Percentiles rank a stretch among this genome's conserved stretches.
phyloP scores from a whole-genome alignment of 805 yeast genomes.

The Candida alai region DNA sequence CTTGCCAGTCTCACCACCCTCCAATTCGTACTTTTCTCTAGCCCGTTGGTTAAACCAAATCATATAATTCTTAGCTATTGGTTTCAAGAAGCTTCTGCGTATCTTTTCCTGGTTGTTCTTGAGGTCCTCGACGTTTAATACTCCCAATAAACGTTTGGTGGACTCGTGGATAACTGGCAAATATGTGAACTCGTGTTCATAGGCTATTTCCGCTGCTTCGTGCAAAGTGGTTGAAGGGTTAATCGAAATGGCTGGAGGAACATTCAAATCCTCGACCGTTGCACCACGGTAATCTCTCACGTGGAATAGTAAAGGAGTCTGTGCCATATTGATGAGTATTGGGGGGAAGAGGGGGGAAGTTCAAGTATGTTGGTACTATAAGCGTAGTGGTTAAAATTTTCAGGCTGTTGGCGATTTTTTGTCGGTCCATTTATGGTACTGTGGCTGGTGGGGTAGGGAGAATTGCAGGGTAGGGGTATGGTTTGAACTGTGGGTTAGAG shows the following conservation, averaged over 20 bases:
- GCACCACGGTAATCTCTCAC: slow-evolving; percentile 45
- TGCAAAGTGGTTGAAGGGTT: slow-evolving; percentile 44
- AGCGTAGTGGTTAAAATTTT: no score
- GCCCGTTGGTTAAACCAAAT: slow-evolving; percentile 40
- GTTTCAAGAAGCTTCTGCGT: slow-evolving; percentile 20
- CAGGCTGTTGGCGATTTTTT: no score
- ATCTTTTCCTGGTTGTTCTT: slow-evolving; percentile 27
- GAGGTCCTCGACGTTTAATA: slow-evolving; percentile 43
- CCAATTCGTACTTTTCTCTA: slow-evolving; percentile 28
- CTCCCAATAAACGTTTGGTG: slow-evolving; percentile 44
- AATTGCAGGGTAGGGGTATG: no score
- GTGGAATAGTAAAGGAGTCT: slow-evolving; percentile 21
- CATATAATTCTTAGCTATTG: slow-evolving; percentile 34
- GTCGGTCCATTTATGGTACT: no score
- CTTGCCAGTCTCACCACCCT: slow-evolving; percentile 8
- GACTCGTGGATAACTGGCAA: slow-evolving; percentile 51
- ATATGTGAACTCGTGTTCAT: slow-evolving; percentile 50
- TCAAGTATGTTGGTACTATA: no score
- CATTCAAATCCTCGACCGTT: slow-evolving; percentile 56
- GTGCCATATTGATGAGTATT: slow-evolving; percentile 5
- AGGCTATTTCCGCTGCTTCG: slow-evolving; percentile 53
- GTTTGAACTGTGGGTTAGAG: no score
- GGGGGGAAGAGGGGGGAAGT: no score
- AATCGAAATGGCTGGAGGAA: slow-evolving; percentile 54
- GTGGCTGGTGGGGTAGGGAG: no score